Base-by-base conservation (phyloP, 2,329 filamentous ascomycete species). In the Periconia macrospinosa region DNA sequence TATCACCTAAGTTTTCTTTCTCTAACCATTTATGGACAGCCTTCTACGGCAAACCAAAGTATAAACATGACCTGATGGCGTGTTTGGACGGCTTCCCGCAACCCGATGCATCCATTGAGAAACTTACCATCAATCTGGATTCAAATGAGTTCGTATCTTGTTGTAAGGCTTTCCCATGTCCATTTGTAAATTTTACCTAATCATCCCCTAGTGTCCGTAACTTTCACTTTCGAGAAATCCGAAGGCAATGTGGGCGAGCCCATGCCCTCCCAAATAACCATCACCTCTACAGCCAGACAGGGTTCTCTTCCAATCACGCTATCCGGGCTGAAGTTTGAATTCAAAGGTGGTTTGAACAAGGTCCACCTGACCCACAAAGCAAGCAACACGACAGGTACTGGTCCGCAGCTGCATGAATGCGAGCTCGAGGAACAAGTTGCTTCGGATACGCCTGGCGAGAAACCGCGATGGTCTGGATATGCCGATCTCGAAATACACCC, bases 401-500 rank as follows among this genome's bases (percentile, higher is more conserved):
- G 33, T 5, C 66, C 69, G 7, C 59, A 15, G 13, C 51, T 70
- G 20, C 55, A 54, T 27, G 56, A 69, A 13, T 61, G 65, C 42
- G 47, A 40, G 1, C 55, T 73, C 18, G 65, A 71, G 48, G 70
- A 74, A 52, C 63, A 58, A 17, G 59, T 55, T 7, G 54, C 59
- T n/a, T 5, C 50, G 11, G 20, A n/a, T 23, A 11, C 58, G 14
- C 52, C 58, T 14, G 59, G 64, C 47, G 55, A 64, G 33, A 73
- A 69, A 50, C 68, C 71, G 30, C 72, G 74, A n/a, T 75, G 87
- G 49, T 71, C 75, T 40, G 88, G 88, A 1, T 66, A 75, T 11
- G 81, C 83, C 9, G 80, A 92, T 69, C 74, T 97, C 50, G 85
- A 80, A 0, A 74, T 97, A 42, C 72, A 75, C 11, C 83, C 91